Conservation (phyloP, 345 rosid species). For the Ailanthus altissimus region DNA sequence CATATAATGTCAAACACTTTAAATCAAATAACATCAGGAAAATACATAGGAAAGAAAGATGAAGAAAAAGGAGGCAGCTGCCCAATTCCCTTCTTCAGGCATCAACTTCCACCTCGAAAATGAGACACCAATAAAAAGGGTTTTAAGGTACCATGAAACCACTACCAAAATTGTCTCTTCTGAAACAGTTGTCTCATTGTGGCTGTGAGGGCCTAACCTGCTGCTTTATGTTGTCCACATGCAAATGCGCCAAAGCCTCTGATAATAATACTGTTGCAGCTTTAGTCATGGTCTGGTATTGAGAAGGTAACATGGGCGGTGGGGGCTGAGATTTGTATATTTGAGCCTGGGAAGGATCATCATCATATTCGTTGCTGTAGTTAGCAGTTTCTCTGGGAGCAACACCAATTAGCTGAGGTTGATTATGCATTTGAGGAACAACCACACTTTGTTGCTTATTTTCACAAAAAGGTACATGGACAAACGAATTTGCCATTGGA, state of each 20-base stretch:
- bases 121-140: slow-evolving; percentile 6
- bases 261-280: slow-evolving; percentile 43
- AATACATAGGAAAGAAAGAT: not conserved
- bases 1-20: slow-evolving; percentile 17
- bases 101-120: not conserved
- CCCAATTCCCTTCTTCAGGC: not conserved
- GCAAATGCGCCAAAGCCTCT: slow-evolving; percentile 52
- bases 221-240: slow-evolving; percentile 38
- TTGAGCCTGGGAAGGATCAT: slow-evolving; percentile 55
- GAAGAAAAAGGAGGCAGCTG: not conserved
- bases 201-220: slow-evolving; percentile 31
- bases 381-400: slow-evolving; percentile 38
- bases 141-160: slow-evolving; percentile 12
- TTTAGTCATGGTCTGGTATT: slow-evolving; percentile 47
- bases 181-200: slow-evolving; percentile 17
- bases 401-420: slow-evolving; percentile 37
- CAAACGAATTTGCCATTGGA: slow-evolving; percentile 26
- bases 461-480: slow-evolving; percentile 24
- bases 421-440: slow-evolving; percentile 38
- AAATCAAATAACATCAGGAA: slow-evolving; percentile 1
- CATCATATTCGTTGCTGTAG: slow-evolving; percentile 42
- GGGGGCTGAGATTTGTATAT: slow-evolving; percentile 91
- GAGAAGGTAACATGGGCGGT: slow-evolving; percentile 54
- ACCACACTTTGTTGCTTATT: slow-evolving; percentile 29
- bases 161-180: slow-evolving; percentile 30